A percentile compares a stretch with the other conserved stretches of the same genome.
These are phyloP conservation scores for Trichocladium uniseriatum DNA, from an alignment of 495 filamentous ascomycete species.

Conservation along the genomic window DNA sequence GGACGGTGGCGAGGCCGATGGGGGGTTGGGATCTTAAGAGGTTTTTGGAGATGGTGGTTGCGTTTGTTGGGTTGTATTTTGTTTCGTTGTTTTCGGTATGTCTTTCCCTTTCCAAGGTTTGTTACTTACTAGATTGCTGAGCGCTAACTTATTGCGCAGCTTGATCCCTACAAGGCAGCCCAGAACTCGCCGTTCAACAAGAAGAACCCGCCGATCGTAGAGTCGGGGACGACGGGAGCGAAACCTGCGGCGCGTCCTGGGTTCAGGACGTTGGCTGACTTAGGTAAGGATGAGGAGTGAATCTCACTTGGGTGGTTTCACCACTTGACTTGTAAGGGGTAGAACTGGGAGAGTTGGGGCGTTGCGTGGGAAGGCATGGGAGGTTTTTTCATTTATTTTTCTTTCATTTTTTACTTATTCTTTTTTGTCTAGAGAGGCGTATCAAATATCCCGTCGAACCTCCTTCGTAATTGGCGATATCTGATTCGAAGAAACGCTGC, in stretches of 20 bases:
- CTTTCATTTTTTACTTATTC: no score
- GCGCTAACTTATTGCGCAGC: conserved; percentile 31
- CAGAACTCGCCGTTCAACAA: conserved; percentile 57
- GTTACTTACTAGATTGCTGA: neutral
- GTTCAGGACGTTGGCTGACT: conserved; percentile 38
- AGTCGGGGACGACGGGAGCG: conserved; percentile 15
- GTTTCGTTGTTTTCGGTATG: conserved; percentile 46
- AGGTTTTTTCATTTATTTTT: neutral
- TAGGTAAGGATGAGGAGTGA: no score
- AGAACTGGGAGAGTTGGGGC: conserved; percentile 6
- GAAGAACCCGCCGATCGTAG: conserved; percentile 22
- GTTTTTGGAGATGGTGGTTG: conserved; percentile 39
- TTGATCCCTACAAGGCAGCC: conserved; percentile 58
- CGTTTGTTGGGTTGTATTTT: conserved; percentile 54
- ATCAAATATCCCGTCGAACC: no score
- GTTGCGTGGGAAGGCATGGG: neutral
- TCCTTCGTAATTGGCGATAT: no score
- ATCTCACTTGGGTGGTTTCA: no score
- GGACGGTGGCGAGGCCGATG: conserved; percentile 19
- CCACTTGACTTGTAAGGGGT: no score
- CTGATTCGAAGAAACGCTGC: neutral
- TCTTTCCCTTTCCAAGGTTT: neutral
- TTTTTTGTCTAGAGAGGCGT: no score
- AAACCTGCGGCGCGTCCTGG: conserved; percentile 23
- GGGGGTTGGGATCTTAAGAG: conserved; percentile 34